These are phyloP conservation scores for Saccharomyces hybrid DNA, from an alignment of 1,139 yeast genomes.

Conservation along the genomic window DNA sequence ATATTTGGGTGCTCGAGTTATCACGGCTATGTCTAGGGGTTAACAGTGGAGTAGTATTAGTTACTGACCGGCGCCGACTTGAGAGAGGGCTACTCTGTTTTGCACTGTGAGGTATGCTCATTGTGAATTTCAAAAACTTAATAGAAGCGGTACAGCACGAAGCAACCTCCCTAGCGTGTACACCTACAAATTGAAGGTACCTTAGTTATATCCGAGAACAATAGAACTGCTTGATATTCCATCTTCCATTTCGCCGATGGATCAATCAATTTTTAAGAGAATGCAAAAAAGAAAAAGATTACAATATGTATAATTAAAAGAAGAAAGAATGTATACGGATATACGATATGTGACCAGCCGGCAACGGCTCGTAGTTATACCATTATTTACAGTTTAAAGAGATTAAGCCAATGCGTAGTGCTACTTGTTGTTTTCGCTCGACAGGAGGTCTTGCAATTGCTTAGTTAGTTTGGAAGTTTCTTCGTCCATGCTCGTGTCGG, in stretches of 20 bases:
- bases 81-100: background rate
- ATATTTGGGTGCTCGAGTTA: slow-evolving; percentile 2
- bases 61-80: background rate
- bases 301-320: background rate
- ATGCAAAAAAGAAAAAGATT: background rate
- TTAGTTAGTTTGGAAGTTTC: slow-evolving; percentile 39
- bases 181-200: background rate
- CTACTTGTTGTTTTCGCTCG: background rate
- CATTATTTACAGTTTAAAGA: background rate
- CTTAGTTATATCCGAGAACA: background rate
- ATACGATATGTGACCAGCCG: background rate
- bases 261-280: background rate
- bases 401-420: background rate
- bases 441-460: slow-evolving; percentile 9
- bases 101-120: background rate
- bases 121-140: background rate
- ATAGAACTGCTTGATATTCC: background rate
- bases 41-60: background rate
- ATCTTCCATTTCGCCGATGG: background rate
- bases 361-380: background rate
- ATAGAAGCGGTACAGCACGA: background rate
- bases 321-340: background rate
- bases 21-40: background rate
- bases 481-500: slow-evolving; percentile 48
- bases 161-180: background rate